Base-by-base conservation (phyloP, 2,329 filamentous ascomycete species). In the Talaromyces marneffei region DNA sequence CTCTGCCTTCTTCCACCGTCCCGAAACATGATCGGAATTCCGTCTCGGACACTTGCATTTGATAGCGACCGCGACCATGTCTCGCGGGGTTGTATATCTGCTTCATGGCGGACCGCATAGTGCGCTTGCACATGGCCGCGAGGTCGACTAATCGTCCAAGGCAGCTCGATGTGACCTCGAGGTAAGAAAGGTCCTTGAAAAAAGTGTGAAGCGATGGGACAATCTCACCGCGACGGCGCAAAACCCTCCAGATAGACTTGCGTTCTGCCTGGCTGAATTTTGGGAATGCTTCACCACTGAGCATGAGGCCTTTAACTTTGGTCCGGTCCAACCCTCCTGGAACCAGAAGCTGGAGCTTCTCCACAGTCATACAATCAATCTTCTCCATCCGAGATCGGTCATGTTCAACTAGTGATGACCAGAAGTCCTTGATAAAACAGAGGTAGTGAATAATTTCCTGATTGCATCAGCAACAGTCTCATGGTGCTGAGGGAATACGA, bases 171-270 rank as follows among this genome's bases (percentile, higher is more conserved):
- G 9, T 44, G 1, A 44, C 18, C 40, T 71, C 65, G 6, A 77
- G 61, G 60, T 73, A 76, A 50, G 69, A 71, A 10, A 76, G 62
- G 60, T 77, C 70, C 55, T 73, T 62, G 62, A 77, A 77, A 64
- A 77, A 77, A 37, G 64, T 72, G 59, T 69, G 67, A 25, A 78
- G 69, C 4, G 44, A 59, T n/a, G 33, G 23, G 2, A 59, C 18
- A 4, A 59, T 25, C 31, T 52, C 33, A 16, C 14, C n/a, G 16
- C 5, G 6, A 52, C 14, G 6, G 4, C 5, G 23, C 25, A 59
- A 20, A n/a, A n/a, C 14, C 12, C 23, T 59, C 44, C 16, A 59
- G 31, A 59, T 59, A 29, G 35, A 16, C 44, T 39, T 52, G 70
- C 18, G 12, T 40, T 59, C 23, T 18, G 7, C 5, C 8, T 20